A percentile compares a stretch with the other conserved stretches of the same genome.
These are phyloP conservation scores for Cymbidium sinense DNA, from an alignment of 106 monocot species.

Conservation along the genomic window DNA sequence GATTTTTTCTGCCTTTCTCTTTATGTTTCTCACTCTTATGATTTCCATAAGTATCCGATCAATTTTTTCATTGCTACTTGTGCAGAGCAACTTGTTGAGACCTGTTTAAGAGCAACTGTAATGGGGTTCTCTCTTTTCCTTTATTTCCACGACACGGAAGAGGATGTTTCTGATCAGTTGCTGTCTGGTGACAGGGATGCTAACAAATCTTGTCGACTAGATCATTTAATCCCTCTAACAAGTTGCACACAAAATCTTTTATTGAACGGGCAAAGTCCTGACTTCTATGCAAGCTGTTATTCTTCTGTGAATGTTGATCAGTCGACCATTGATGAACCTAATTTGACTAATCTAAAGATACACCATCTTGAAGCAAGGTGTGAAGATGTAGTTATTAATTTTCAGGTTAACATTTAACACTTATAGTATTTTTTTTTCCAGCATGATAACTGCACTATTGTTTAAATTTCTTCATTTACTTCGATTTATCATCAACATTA, in stretches of 20 bases:
- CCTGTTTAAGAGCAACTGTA: constrained; percentile 61
- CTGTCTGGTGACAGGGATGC: not conserved
- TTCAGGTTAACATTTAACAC: constrained; percentile 49
- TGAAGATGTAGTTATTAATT: constrained; percentile 39
- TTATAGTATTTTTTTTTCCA: not conserved
- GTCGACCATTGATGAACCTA: constrained; percentile 19
- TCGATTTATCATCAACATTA: not conserved
- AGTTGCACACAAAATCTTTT: constrained; percentile 9
- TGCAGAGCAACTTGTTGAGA: constrained; percentile 72
- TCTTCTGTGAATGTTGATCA: constrained; percentile 42
- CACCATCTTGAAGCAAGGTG: constrained; percentile 54
- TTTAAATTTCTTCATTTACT: not conserved
- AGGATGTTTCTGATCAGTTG: constrained; percentile 16
- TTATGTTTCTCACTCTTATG: not conserved
- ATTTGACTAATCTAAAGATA: constrained; percentile 16
- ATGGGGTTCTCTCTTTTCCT: constrained; percentile 51
- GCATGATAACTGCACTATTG: not conserved
- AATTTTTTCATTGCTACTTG: constrained; percentile 4
- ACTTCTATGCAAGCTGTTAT: constrained; percentile 35
- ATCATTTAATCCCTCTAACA: constrained; percentile 12
- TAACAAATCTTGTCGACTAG: constrained; percentile 10
- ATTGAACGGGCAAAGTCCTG: constrained; percentile 15
- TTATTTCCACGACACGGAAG: constrained; percentile 38
- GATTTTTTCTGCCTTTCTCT: not conserved
- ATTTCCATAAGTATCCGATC: not conserved